Percentiles rank a stretch among this genome's conserved stretches.
Conservation (phyloP, 148 eudicot species). For the Camellia granthamiana region DNA sequence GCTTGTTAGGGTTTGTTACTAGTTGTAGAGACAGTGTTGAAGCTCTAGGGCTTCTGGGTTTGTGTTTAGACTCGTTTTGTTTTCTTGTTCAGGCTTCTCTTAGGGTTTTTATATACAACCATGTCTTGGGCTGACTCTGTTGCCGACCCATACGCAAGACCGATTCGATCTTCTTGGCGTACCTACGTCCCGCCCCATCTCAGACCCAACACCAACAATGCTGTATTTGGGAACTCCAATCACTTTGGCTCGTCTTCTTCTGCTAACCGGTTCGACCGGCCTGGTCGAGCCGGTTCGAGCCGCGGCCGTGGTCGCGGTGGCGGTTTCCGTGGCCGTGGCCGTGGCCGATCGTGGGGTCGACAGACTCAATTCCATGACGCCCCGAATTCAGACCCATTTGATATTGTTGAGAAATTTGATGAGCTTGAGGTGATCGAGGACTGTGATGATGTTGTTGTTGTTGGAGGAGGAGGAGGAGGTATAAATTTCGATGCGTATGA, state of each 20-base stretch:
- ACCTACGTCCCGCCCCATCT: conserved; percentile 31
- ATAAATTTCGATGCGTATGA: conserved; percentile 62
- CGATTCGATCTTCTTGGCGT: conserved; percentile 10
- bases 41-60: background rate
- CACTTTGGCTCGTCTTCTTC: background rate
- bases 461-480: background rate
- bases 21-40: background rate
- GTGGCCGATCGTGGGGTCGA: background rate
- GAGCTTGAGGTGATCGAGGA: conserved; percentile 30
- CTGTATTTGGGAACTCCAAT: background rate
- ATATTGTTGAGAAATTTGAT: conserved; percentile 22
- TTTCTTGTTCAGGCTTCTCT: background rate
- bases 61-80: background rate
- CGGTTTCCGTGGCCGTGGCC: conserved; percentile 8
- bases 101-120: conserved; percentile 7
- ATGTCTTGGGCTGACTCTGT: conserved; percentile 17
- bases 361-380: background rate
- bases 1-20: background rate
- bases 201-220: background rate
- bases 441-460: background rate
- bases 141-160: background rate
- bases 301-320: conserved; percentile 21
- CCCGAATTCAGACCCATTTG: conserved; percentile 19
- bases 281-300: background rate
- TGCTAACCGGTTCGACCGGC: background rate